A percentile compares a stretch with the other conserved stretches of the same genome.
Conservation (phyloP, 768 basidiomycete species). For the Dacryopinax spathularia region DNA sequence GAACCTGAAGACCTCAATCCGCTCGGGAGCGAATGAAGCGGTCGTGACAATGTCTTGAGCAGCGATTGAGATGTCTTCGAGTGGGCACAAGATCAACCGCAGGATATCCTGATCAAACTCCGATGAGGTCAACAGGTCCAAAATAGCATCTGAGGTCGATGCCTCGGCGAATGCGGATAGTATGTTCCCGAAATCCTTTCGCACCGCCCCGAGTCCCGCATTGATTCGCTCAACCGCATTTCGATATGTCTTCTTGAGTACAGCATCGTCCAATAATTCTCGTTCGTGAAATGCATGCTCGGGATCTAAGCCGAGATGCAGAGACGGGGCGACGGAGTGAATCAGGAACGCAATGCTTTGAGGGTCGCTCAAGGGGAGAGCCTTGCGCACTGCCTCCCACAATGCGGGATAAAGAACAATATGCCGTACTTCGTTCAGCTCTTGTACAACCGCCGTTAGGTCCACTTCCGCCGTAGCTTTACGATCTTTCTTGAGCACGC, state of each 20-base stretch:
- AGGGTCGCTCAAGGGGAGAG: constrained; percentile 42
- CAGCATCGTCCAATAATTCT: constrained; percentile 32
- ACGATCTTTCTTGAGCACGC: constrained; percentile 15
- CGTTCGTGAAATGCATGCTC: constrained; percentile 18
- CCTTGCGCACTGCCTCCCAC: constrained; percentile 56
- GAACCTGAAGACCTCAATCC: constrained; percentile 73
- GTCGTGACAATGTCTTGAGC: constrained; percentile 70
- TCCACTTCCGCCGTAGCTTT: constrained; percentile 4
- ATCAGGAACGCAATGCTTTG: constrained; percentile 48
- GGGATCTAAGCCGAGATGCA: constrained; percentile 51
- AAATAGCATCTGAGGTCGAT: constrained; percentile 32
- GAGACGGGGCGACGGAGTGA: constrained; percentile 39
- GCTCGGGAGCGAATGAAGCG: constrained; percentile 78
- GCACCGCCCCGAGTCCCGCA: constrained; percentile 28
- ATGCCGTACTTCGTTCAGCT: not conserved
- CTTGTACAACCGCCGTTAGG: not conserved
- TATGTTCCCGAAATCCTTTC: constrained; percentile 46
- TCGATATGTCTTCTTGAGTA: not conserved
- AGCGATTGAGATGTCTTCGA: constrained; percentile 54
- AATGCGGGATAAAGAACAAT: constrained; percentile 18
- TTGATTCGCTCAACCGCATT: constrained; percentile 3
- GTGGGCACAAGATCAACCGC: constrained; percentile 66
- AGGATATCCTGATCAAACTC: constrained; percentile 48
- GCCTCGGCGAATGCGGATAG: constrained; percentile 52
- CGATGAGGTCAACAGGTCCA: constrained; percentile 40